phyloP scores from a whole-genome alignment of 441 rosid genomes.

The Omphalea diandra region DNA sequence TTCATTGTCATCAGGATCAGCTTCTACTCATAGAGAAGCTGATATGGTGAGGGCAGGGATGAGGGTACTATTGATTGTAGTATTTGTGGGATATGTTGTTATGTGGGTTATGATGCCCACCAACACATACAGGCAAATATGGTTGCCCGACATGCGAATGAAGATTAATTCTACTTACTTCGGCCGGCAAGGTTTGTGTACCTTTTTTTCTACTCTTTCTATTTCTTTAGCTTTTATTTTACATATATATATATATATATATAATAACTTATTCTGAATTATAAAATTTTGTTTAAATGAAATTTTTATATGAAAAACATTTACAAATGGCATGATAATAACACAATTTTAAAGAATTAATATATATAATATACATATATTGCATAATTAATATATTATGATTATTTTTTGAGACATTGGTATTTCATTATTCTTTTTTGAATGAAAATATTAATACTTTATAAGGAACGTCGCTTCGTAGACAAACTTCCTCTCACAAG shows the following conservation, averaged over 20 bases:
- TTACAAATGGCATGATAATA: too few species aligned
- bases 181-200: conserved; percentile 38
- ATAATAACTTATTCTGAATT: too few species aligned
- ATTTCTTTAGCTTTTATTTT: neutral
- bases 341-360: too few species aligned
- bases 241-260: neutral
- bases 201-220: neutral
- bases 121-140: conserved; percentile 22
- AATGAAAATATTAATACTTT: too few species aligned
- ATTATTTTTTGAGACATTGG: too few species aligned
- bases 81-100: conserved; percentile 40
- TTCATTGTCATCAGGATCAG: neutral
- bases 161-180: conserved; percentile 32
- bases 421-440: too few species aligned
- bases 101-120: conserved; percentile 51
- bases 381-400: too few species aligned
- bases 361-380: too few species aligned
- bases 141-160: conserved; percentile 28
- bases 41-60: conserved; percentile 15
- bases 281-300: too few species aligned
- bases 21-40: neutral
- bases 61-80: conserved; percentile 16
- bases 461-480: too few species aligned
- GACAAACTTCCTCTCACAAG: too few species aligned
- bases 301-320: neutral